phyloP scores from a whole-genome alignment of 2,329 filamentous ascomycete species.

The Xylaria sp. region DNA sequence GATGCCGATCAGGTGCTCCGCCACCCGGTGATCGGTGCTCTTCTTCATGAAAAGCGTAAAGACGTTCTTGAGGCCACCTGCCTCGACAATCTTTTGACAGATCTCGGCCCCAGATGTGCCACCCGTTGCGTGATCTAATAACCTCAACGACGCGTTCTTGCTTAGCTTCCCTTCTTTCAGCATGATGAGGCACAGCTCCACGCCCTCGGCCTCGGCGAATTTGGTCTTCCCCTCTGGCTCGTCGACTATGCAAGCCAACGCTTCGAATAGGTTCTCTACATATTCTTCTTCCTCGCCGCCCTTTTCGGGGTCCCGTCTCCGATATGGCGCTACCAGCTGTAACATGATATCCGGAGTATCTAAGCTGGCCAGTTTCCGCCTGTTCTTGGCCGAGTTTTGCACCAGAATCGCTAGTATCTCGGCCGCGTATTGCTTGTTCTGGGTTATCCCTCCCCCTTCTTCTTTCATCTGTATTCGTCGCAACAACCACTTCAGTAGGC shows the following conservation, averaged over 20 bases:
- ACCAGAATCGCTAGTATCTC: conserved; percentile 91
- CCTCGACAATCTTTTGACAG: conserved; percentile 81
- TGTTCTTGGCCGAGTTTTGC: conserved; percentile 76
- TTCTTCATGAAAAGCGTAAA: conserved; percentile 92
- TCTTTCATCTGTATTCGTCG: conserved; percentile 71
- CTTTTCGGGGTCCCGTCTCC: conserved; percentile 84
- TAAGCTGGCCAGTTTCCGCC: conserved; percentile 68
- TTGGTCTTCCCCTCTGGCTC: conserved; percentile 78
- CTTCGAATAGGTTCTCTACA: conserved; percentile 92
- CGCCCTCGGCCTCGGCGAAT: conserved; percentile 88
- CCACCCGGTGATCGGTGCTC: conserved; percentile 70
- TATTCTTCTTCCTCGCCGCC: conserved; percentile 93
- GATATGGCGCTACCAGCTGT: conserved; percentile 84
- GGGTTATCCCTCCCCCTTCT: conserved; percentile 64
- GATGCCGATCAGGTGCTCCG: conserved; percentile 85
- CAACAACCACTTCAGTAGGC: conserved; percentile 80
- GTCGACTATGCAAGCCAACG: conserved; percentile 82
- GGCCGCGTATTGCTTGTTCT: conserved; percentile 96
- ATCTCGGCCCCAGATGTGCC: conserved; percentile 65
- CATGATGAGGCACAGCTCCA: conserved; percentile 93
- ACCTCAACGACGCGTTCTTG: conserved; percentile 78
- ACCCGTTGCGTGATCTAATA: conserved; percentile 83
- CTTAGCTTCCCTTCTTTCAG: conserved; percentile 87
- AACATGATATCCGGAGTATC: conserved; percentile 83
- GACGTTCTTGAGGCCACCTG: conserved; percentile 82